Evolutionary conservation across 208 protist species (phyloP), one percentile per base, ranked within the genome.

Genomic region (Trypanosoma melophagium): DNA sequence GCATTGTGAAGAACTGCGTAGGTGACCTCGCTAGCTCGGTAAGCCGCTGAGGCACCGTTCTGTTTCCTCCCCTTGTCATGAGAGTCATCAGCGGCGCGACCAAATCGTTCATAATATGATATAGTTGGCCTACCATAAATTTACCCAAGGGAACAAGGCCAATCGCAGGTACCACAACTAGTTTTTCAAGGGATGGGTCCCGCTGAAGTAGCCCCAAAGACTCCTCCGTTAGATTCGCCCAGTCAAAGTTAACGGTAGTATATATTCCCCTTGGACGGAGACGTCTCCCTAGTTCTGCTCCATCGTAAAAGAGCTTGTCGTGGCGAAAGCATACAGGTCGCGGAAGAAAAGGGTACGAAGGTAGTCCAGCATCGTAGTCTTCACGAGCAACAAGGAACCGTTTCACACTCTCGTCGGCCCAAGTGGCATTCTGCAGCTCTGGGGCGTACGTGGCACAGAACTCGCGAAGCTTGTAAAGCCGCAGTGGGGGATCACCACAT

Each of bases 101-200:
- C 24, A 58, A 47, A 51, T 76, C 70, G 49, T 67, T 60, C 22
- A 76, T 56, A n/a, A 47, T 45, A 28, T 70, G 62, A 49, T 68
- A 69, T 25, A 76, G 51, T 21, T 76, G 70, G n/a, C 63, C 61
- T 13, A 51, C 3, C 44, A 69, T 59, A 41, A 45, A 70, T 2
- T 41, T 19, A 8, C 62, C 63, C 5, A 65, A 31, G 0, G 58
- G 41, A 59, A 77, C 13, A 35, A 77, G 22, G 22, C 57, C 60
- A 17, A 77, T 60, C 41, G 70, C 70, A 22, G 70, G 70, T 31
- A 76, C 61, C 13, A 67, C 51, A 3, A 55, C 52, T 4, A 61
- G 2, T 12, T 25, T 50, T 3, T 60, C 24, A 19, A 55, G n/a
- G 17, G 21, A 44, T 22, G 50, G 0, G 19, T 69, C 35, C n/a